phyloP scores from a whole-genome alignment of 495 filamentous ascomycete genomes.

The Tuber microsphaerosporum region DNA sequence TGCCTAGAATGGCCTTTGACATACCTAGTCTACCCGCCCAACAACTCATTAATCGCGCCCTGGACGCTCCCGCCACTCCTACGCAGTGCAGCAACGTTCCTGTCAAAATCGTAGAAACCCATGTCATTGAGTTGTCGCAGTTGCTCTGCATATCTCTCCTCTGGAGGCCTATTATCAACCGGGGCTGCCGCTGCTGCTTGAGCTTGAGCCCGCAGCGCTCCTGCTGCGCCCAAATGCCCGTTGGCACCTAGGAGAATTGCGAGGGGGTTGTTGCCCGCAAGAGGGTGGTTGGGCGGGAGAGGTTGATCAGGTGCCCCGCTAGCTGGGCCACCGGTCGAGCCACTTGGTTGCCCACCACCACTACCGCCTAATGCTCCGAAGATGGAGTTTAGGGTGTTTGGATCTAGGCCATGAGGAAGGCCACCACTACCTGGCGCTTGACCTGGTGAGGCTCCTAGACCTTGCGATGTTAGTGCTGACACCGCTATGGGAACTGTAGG shows the following conservation, averaged over 20 bases:
- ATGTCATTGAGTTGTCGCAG: slow-evolving; percentile 94
- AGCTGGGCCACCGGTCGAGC: background rate
- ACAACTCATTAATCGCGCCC: slow-evolving; percentile 78
- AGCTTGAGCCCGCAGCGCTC: slow-evolving; percentile 15
- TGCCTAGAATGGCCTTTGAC: background rate
- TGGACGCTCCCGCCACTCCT: slow-evolving; percentile 89
- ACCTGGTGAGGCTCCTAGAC: slow-evolving; percentile 26
- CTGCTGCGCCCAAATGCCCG: slow-evolving; percentile 4
- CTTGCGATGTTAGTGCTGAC: slow-evolving; percentile 18
- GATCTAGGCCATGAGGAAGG: slow-evolving; percentile 24
- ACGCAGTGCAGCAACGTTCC: slow-evolving; percentile 82
- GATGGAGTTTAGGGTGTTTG: slow-evolving; percentile 47
- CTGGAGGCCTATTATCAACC: slow-evolving; percentile 75
- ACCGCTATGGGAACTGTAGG: slow-evolving; percentile 37
- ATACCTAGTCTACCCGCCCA: slow-evolving; percentile 43
- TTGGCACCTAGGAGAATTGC: slow-evolving; percentile 7
- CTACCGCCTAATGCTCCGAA: slow-evolving; percentile 38
- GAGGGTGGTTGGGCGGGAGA: background rate
- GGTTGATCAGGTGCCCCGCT: background rate
- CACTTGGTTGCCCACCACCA: slow-evolving; percentile 2
- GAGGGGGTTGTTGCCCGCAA: slow-evolving; percentile 2
- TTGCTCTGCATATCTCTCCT: slow-evolving; percentile 87
- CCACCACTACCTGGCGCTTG: slow-evolving; percentile 11
- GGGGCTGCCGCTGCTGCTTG: slow-evolving; percentile 49
- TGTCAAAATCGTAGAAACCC: slow-evolving; percentile 95